Percentiles rank a stretch among this genome's conserved stretches.
Conservation (phyloP, 768 basidiomycete species). For the Tubosaeta sp. region DNA sequence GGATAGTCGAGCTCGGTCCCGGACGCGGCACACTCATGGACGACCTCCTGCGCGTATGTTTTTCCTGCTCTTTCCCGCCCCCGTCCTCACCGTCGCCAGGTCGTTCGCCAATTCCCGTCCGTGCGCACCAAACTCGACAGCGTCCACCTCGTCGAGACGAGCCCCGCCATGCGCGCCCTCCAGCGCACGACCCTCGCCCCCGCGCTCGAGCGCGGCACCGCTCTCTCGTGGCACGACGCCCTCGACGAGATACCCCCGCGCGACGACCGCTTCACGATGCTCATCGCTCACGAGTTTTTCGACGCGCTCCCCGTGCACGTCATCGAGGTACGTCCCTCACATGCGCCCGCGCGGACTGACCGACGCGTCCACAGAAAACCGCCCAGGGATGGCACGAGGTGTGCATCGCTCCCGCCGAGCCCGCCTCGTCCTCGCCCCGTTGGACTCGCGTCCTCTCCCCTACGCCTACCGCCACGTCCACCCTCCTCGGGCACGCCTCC, state of each 20-base stretch:
- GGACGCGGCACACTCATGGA: conserved; percentile 90
- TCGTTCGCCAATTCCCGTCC: conserved; percentile 45
- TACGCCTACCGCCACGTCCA: conserved; percentile 48
- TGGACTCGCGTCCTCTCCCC: conserved; percentile 68
- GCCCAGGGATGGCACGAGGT: conserved; percentile 84
- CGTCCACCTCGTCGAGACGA: conserved; percentile 83
- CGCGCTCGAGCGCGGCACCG: conserved; percentile 28
- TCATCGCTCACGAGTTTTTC: conserved; percentile 96
- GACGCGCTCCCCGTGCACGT: conserved; percentile 93
- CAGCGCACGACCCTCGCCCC: conserved; percentile 52
- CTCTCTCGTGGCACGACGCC: conserved; percentile 67
- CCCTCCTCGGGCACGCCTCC: conserved; percentile 60
- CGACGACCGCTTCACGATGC: conserved; percentile 63
- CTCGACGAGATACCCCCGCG: conserved; percentile 60
- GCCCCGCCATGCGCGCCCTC: conserved; percentile 55
- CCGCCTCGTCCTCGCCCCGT: conserved; percentile 28
- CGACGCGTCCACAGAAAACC: conserved; percentile 51
- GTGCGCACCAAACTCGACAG: conserved; percentile 33
- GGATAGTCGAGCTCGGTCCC: conserved; percentile 89
- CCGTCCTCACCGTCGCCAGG: conserved; percentile 32
- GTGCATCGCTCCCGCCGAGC: conserved; percentile 49
- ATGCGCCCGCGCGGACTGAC: background rate
- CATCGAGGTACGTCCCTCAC: conserved; percentile 57
- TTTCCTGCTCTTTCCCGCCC: background rate
- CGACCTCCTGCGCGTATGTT: conserved; percentile 75